phyloP scores from a whole-genome alignment of 1,139 yeast species.

The Saccharomyces hybrid region DNA sequence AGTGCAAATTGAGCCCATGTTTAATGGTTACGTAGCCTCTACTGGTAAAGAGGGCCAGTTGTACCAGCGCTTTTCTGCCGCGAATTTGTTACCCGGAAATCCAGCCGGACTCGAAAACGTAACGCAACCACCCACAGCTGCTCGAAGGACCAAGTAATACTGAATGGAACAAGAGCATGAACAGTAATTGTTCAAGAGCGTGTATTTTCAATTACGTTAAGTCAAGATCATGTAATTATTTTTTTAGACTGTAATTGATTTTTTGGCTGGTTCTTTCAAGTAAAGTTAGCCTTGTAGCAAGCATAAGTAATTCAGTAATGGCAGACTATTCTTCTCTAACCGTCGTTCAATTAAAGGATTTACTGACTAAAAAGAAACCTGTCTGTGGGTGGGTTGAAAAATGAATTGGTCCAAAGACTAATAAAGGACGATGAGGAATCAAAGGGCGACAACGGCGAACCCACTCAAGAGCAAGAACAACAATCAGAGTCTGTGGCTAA shows the following conservation, averaged over 20 bases:
- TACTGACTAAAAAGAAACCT: constrained; percentile 62
- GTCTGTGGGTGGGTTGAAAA: constrained; percentile 72
- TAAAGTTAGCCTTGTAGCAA: not conserved
- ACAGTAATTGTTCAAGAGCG: not conserved
- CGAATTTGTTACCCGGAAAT: not conserved
- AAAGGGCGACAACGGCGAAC: constrained; percentile 18
- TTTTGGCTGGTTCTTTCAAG: not conserved
- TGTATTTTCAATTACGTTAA: not conserved
- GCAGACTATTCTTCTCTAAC: constrained; percentile 56
- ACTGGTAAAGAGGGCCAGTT: too few relatives aligned
- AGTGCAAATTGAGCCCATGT: too few relatives aligned
- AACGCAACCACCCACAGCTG: not conserved
- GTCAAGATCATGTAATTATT: not conserved
- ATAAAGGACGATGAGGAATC: constrained; percentile 32
- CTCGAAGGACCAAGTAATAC: not conserved
- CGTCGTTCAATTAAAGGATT: constrained; percentile 78
- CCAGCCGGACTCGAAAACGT: not conserved
- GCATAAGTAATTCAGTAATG: constrained; percentile 34
- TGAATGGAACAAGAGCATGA: not conserved
- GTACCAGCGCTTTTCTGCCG: too few relatives aligned
- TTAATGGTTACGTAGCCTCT: too few relatives aligned
- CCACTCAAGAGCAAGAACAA: constrained; percentile 1
- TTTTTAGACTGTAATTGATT: not conserved
- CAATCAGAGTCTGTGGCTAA: constrained; percentile 16
- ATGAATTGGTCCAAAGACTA: constrained; percentile 70